A percentile compares a stretch with the other conserved stretches of the same genome.
Evolutionary conservation across 306 rosid genomes (phyloP).

Genomic region (Cicer chorassanicum): DNA sequence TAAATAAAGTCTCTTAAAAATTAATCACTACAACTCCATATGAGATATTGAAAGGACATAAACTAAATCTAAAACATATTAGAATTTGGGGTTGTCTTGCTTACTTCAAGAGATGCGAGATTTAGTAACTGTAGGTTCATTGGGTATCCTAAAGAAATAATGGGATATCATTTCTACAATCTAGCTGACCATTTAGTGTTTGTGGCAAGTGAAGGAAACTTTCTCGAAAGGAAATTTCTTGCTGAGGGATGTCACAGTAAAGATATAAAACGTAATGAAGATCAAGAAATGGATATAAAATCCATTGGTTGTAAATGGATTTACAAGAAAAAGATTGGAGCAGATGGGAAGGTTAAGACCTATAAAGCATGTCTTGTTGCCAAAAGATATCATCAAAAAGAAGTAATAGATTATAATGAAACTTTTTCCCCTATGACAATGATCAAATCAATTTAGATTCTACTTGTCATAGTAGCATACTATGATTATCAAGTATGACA

Average conservation of each 20-base stretch:
- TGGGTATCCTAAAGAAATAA: slow-evolving; percentile 19
- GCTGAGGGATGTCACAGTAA: not conserved
- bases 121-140: slow-evolving; percentile 2
- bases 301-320: not conserved
- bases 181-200: not conserved
- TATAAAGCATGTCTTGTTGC: too few relatives aligned
- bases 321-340: not conserved
- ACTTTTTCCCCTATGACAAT: not conserved
- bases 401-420: not conserved
- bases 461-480: not conserved
- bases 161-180: not conserved
- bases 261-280: not conserved
- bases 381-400: not conserved
- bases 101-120: not conserved
- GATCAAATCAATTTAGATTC: not conserved
- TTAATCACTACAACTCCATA: slow-evolving; percentile 5
- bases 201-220: not conserved
- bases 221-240: not conserved
- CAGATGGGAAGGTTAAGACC: too few relatives aligned
- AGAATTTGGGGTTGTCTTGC: not conserved
- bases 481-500: not conserved
- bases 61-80: slow-evolving; percentile 8
- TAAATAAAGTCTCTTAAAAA: slow-evolving; percentile 20
- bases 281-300: not conserved
- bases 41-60: slow-evolving; percentile 21